Conservation (phyloP, 768 basidiomycete genomes). For the Lepiota venenata region DNA sequence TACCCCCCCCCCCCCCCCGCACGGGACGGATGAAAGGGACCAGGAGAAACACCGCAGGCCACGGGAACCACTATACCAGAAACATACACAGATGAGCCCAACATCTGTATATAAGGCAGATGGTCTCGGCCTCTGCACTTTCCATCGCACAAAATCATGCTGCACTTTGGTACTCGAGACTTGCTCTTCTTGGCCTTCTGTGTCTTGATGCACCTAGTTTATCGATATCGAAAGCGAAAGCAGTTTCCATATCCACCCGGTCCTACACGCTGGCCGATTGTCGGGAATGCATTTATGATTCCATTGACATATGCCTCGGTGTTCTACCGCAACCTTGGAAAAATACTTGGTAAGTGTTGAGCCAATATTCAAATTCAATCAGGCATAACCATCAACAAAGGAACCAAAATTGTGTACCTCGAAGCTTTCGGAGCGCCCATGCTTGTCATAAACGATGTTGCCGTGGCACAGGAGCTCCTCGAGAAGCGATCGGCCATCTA, state of each 20-base stretch:
- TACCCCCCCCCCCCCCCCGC: no score
- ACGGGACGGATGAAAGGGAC: no score
- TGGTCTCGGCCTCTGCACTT: no score
- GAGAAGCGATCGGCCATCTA: conserved; percentile 13
- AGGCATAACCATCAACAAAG: neutral
- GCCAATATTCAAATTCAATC: no score
- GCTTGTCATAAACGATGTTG: conserved; percentile 8
- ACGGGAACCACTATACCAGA: no score
- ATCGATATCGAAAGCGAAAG: neutral
- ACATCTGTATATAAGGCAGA: no score
- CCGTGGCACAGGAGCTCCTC: conserved; percentile 8
- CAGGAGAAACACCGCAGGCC: no score
- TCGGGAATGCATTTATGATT: conserved; percentile 10
- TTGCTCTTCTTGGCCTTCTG: neutral
- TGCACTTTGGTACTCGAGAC: neutral
- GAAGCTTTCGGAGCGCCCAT: neutral
- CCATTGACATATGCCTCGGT: neutral
- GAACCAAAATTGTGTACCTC: conserved; percentile 8
- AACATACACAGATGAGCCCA: no score
- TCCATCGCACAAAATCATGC: neutral
- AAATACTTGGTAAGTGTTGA: neutral
- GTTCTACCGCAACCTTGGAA: neutral
- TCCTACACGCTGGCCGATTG: conserved; percentile 5
- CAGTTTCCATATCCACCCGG: conserved; percentile 1
- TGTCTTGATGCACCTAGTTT: neutral